These are phyloP conservation scores for Elaeis oleifera DNA, from an alignment of 202 grass and related monocot species.

Conservation along the genomic window DNA sequence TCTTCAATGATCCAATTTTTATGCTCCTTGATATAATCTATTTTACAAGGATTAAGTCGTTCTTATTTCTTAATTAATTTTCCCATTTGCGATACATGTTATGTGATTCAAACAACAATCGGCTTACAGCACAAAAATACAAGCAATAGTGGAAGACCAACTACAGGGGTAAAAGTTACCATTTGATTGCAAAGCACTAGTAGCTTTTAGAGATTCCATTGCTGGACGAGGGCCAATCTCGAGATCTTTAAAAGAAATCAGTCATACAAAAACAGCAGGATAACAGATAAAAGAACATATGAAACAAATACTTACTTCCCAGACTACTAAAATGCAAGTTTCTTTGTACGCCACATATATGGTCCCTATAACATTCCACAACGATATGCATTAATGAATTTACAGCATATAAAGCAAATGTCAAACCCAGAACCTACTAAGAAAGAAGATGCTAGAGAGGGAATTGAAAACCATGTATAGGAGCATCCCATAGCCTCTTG, in stretches of 20 bases:
- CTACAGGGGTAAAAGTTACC: background rate
- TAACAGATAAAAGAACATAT: background rate
- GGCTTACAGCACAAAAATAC: background rate
- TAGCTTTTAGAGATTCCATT: constrained; percentile 11
- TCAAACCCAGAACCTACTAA: no score
- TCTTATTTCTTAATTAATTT: no score
- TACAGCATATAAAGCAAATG: no score
- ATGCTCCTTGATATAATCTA: no score
- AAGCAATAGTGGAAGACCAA: background rate
- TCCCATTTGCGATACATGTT: background rate
- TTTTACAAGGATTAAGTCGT: no score
- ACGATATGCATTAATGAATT: no score
- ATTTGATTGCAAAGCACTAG: background rate
- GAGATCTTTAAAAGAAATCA: background rate
- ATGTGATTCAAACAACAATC: background rate
- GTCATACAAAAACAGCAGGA: background rate
- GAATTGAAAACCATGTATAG: constrained; percentile 51
- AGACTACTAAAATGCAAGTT: constrained; percentile 4
- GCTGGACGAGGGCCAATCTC: constrained; percentile 10
- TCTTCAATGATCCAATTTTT: no score
- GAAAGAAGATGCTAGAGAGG: no score
- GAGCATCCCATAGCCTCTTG: constrained; percentile 66
- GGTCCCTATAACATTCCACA: constrained; percentile 1
- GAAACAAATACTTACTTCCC: background rate
- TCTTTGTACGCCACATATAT: constrained; percentile 2